Conservation (phyloP, 768 basidiomycete species). For the Hortiboletus campestris region DNA sequence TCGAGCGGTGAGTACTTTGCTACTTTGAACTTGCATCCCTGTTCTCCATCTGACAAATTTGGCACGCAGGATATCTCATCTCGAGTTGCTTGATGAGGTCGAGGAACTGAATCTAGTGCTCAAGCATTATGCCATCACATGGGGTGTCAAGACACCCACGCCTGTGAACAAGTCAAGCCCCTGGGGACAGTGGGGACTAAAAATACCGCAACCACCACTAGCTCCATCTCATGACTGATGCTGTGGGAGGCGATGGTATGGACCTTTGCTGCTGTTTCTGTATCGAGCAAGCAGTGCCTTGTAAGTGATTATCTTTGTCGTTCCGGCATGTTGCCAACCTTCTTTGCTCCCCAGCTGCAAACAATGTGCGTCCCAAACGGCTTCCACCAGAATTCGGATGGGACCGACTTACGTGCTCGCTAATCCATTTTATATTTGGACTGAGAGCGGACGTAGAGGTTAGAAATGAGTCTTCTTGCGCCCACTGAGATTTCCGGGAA, state of each 20-base stretch:
- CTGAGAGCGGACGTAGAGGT: background rate
- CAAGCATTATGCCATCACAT: slow-evolving; percentile 58
- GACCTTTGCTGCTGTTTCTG: background rate
- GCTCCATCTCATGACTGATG: background rate
- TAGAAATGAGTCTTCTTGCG: background rate
- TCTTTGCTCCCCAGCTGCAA: background rate
- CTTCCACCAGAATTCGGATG: too few relatives aligned
- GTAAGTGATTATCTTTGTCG: background rate
- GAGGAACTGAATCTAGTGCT: slow-evolving; percentile 84
- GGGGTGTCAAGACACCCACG: slow-evolving; percentile 37
- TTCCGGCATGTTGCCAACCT: background rate
- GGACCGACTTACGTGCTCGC: background rate
- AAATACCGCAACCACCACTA: background rate
- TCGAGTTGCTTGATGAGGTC: slow-evolving; percentile 82
- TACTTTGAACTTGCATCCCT: background rate
- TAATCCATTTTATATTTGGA: background rate
- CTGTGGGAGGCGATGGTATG: background rate
- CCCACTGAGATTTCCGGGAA: background rate
- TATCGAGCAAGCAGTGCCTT: background rate
- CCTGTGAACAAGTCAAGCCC: background rate
- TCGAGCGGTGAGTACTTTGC: slow-evolving; percentile 44
- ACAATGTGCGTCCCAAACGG: background rate
- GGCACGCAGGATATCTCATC: slow-evolving; percentile 58
- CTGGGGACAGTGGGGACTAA: slow-evolving; percentile 19
- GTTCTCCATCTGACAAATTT: background rate